Evolutionary conservation across 176 grass and related monocot genomes (phyloP).

Genomic region (Coix lacrymajobi): DNA sequence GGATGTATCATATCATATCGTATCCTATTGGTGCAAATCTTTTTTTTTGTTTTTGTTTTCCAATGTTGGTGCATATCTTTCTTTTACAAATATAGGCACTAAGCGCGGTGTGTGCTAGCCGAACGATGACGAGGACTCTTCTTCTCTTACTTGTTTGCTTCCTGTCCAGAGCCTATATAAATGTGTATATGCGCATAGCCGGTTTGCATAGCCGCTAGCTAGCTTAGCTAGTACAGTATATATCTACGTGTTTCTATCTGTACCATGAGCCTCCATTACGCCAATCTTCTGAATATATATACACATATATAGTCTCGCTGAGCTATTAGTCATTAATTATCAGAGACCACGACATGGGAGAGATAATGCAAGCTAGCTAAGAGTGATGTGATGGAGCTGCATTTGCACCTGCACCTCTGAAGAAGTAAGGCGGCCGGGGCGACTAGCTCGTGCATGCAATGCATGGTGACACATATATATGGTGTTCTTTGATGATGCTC

Average conservation of each 20-base stretch:
- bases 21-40: not conserved
- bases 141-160: not conserved
- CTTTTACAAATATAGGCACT: not conserved
- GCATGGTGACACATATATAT: not conserved
- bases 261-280: not conserved
- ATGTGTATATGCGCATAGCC: too few species aligned
- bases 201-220: too few species aligned
- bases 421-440: too few species aligned
- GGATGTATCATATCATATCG: not conserved
- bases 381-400: conserved; percentile 22
- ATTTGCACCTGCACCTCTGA: conserved; percentile 41
- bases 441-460: not conserved
- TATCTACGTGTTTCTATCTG: not conserved
- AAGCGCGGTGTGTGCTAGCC: not conserved
- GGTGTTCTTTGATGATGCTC: not conserved
- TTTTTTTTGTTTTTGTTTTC: too few species aligned
- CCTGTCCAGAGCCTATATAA: not conserved
- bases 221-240: too few species aligned
- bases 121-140: not conserved
- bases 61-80: not conserved
- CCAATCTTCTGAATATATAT: not conserved
- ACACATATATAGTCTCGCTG: not conserved
- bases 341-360: not conserved
- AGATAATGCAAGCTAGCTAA: not conserved
- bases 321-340: not conserved